These are phyloP conservation scores for Naganishia randhawae DNA, from an alignment of 768 basidiomycete genomes.

Conservation along the genomic window DNA sequence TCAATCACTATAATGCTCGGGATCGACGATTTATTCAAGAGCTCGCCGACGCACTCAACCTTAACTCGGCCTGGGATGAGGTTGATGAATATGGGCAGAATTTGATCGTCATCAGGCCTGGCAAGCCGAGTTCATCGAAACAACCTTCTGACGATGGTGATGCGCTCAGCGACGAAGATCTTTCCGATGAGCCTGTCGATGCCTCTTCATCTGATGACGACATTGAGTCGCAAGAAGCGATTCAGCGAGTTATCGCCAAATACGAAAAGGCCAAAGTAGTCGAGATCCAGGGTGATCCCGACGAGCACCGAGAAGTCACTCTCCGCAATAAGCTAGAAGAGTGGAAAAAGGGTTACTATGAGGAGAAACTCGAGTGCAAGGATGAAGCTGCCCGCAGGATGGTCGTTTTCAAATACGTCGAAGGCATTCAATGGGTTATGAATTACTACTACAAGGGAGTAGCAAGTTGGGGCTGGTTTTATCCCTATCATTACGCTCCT, in stretches of 20 bases:
- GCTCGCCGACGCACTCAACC: constrained; percentile 71
- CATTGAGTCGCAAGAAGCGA: constrained; percentile 65
- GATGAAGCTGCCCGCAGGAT: constrained; percentile 66
- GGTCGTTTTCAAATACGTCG: constrained; percentile 75
- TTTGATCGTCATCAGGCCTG: constrained; percentile 44
- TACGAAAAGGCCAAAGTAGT: constrained; percentile 78
- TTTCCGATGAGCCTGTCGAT: constrained; percentile 21
- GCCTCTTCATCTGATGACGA: constrained; percentile 56
- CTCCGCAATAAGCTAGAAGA: constrained; percentile 79
- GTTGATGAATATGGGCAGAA: constrained; percentile 65
- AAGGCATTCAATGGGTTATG: constrained; percentile 98
- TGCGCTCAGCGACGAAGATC: constrained; percentile 44
- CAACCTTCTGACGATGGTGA: constrained; percentile 41
- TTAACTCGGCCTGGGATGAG: constrained; percentile 86
- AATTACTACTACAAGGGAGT: constrained; percentile 98
- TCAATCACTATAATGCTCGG: constrained; percentile 71
- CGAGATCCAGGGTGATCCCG: constrained; percentile 64
- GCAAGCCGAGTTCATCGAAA: constrained; percentile 40
- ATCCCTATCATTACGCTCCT: constrained; percentile 95
- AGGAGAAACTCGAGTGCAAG: constrained; percentile 81
- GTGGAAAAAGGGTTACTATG: constrained; percentile 89
- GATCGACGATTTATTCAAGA: constrained; percentile 75
- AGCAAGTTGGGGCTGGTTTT: constrained; percentile 98
- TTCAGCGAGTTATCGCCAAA: constrained; percentile 78
- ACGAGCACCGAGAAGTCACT: constrained; percentile 69